Conservation (phyloP, 2,329 filamentous ascomycete species). For the Ophiostoma angusticollis region DNA sequence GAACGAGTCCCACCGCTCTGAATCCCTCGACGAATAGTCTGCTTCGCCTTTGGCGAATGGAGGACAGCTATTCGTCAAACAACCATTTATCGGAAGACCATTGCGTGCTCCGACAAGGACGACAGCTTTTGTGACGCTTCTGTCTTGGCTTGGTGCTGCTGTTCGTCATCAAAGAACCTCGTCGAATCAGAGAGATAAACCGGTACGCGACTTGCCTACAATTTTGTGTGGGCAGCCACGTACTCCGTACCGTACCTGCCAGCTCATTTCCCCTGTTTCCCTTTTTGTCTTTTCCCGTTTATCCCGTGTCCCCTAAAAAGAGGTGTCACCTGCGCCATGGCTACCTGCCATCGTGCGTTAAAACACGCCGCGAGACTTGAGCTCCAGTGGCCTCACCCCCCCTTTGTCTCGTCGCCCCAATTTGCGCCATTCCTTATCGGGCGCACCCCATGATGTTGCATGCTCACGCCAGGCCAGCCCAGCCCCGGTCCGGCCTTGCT, state of each 20-base stretch:
- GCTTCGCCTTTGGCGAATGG: too few relatives aligned
- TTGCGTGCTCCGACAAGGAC: too few relatives aligned
- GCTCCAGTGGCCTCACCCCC: constrained; percentile 1
- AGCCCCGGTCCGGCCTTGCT: constrained; percentile 4
- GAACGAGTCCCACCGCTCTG: too few relatives aligned
- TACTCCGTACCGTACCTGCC: constrained; percentile 3
- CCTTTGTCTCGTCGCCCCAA: too few relatives aligned
- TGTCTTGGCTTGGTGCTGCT: not conserved
- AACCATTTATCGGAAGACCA: too few relatives aligned
- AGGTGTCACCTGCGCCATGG: not conserved
- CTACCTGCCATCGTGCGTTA: too few relatives aligned
- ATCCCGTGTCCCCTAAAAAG: constrained; percentile 1
- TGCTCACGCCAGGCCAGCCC: constrained; percentile 8
- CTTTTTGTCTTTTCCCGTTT: not conserved
- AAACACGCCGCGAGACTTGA: not conserved
- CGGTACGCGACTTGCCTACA: constrained; percentile 1
- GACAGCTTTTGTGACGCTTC: constrained; percentile 1
- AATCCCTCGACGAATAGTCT: too few relatives aligned
- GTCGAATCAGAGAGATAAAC: constrained; percentile 2
- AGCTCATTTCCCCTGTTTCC: constrained; percentile 5
- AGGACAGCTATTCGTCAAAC: too few relatives aligned
- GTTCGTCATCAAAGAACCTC: constrained; percentile 7
- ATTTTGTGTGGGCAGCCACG: not conserved
- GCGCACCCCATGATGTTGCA: constrained; percentile 13
- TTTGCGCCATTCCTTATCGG: constrained; percentile 9